phyloP scores from a whole-genome alignment of 257 asterid species.

The Nicotiana otophora region DNA sequence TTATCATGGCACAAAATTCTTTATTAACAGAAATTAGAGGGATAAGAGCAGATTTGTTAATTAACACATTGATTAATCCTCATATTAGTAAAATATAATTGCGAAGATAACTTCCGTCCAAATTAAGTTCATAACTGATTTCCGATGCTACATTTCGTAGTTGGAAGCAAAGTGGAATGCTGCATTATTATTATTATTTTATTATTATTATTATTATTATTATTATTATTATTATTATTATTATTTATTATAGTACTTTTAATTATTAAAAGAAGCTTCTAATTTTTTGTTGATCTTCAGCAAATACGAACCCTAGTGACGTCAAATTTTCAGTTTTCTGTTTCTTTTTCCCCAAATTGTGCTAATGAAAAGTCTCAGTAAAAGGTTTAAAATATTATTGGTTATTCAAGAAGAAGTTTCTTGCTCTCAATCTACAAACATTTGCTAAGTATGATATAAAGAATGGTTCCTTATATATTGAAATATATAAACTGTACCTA shows the following conservation, averaged over 20 bases:
- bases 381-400: not conserved
- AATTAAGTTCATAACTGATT: not conserved
- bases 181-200: not conserved
- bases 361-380: not conserved
- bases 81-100: not conserved
- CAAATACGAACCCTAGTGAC: not conserved
- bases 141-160: not conserved
- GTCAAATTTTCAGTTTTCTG: not conserved
- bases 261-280: conserved; percentile 4
- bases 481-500: no score
- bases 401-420: no score
- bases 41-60: not conserved
- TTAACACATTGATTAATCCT: not conserved
- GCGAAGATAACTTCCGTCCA: not conserved
- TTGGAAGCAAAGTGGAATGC: not conserved
- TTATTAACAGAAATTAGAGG: not conserved
- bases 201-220: no score
- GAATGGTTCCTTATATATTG: no score
- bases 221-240: no score
- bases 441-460: no score
- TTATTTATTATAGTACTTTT: not conserved
- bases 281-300: not conserved
- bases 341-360: not conserved
- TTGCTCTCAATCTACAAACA: no score
- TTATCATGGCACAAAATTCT: not conserved